Base-by-base conservation (phyloP, 1,284 basidiomycete species). In the Ceratobasidium papillatum region DNA sequence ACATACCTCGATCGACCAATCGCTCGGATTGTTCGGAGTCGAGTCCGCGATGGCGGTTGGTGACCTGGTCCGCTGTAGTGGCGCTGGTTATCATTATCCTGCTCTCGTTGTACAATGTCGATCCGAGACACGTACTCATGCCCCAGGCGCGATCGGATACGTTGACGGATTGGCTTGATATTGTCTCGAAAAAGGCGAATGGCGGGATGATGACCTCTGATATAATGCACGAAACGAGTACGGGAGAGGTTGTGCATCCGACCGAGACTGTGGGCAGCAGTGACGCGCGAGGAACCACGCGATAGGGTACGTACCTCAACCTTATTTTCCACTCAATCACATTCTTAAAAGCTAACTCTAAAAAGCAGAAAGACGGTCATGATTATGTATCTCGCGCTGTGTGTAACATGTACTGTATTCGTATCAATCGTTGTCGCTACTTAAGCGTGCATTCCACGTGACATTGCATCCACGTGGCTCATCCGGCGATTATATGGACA, bases 21-120 rank as follows among this genome's bases (percentile, higher is more conserved):
- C 34, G 30, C 9, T 30, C 41, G 38, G 36, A 11, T 43, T 17
- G 36, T 17, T 27, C 59, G 38, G 22, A 43, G 11, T 25, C 59
- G 38, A 43, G 41, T 17, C 11, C 22, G 25, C 59, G 59, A 14
- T 64, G 62, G 62, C 43, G 62, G 27, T 32, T 64, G 2, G 62
- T 64, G 19, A 64, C 62, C 2, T 64, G 62, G 62, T 64, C 62
- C 27, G 45, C 62, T 17, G 8, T 64, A 12, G 7, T 64, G 22
- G 27, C 62, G 45, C 62, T 64, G 12, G 45, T 64, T 14, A 14
- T 64, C 22, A 64, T 64, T 45, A 32, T 64, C 8, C 30, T 64
- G 0, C 27, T 64, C 11, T 64, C 62, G 45, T 34, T 64, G 43
- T 64, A 64, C 43, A 64, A 64, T n/a, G 62, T 64, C 3, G 62